Conservation (phyloP, 2,329 filamentous ascomycete genomes). For the Ophiostoma quercus region DNA sequence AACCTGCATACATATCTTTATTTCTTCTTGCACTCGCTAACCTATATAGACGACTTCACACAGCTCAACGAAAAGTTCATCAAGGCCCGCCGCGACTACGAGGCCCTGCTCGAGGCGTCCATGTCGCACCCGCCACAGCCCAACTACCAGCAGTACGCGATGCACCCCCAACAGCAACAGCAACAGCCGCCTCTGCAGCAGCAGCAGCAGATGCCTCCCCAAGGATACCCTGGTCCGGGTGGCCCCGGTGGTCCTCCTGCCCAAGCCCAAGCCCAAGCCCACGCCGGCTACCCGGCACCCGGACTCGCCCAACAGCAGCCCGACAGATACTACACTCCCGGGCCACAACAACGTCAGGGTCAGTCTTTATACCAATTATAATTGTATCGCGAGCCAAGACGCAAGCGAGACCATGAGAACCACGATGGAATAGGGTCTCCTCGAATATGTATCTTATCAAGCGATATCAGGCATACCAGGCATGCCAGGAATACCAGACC, state of each 20-base stretch:
- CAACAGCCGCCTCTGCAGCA: conserved; percentile 25
- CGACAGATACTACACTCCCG: conserved; percentile 64
- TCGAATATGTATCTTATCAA: neutral
- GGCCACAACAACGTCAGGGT: conserved; percentile 37
- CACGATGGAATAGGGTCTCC: conserved; percentile 10
- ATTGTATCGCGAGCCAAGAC: neutral
- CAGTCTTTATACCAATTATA: conserved; percentile 24
- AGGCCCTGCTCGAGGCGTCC: conserved; percentile 88
- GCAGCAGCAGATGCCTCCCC: conserved; percentile 43
- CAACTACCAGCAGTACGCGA: conserved; percentile 62
- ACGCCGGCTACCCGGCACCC: conserved; percentile 37
- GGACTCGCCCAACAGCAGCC: conserved; percentile 42
- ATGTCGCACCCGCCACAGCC: conserved; percentile 90
- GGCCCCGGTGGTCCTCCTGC: conserved; percentile 28
- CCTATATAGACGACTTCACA: conserved; percentile 78
- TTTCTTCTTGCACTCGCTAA: neutral
- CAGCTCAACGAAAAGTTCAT: conserved; percentile 99
- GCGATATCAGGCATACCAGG: neutral
- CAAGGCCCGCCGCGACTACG: conserved; percentile 94
- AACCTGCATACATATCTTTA: neutral
- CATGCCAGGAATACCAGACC: neutral
- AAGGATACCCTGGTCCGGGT: conserved; percentile 42
- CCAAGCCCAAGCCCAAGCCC: conserved; percentile 18
- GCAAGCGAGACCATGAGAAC: neutral
- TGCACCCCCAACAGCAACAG: conserved; percentile 40